Conservation (phyloP, 2,329 filamentous ascomycete species). For the Nigrograna mackinnonii region DNA sequence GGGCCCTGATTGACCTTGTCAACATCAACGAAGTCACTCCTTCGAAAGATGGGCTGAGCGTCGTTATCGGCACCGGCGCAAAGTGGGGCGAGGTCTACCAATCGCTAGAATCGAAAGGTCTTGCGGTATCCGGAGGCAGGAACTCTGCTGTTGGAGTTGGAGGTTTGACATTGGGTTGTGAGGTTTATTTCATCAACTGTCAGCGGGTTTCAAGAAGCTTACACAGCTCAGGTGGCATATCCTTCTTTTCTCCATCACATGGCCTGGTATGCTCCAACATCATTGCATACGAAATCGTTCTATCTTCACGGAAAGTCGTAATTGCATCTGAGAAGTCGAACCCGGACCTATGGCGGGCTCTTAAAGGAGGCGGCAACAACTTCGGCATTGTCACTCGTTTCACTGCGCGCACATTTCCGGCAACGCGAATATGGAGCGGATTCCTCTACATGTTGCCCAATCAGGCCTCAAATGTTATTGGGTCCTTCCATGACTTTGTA, state of each 20-base stretch:
- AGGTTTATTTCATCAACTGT: conserved; percentile 1
- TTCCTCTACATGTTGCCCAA: conserved; percentile 1
- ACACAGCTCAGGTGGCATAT: conserved; percentile 1
- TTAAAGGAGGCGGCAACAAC: conserved; percentile 1
- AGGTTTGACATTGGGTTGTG: conserved; percentile 32
- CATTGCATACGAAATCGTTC: not conserved
- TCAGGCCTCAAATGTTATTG: not conserved
- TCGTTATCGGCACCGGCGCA: conserved; percentile 19
- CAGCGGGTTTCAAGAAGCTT: too few species aligned
- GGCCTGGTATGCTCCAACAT: conserved; percentile 1
- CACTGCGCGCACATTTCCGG: conserved; percentile 1
- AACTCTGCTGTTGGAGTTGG: conserved; percentile 31
- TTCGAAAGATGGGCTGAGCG: conserved; percentile 8
- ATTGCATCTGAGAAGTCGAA: not conserved
- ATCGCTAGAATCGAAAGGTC: conserved; percentile 14
- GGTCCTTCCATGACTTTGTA: conserved; percentile 4
- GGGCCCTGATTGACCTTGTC: conserved; percentile 6
- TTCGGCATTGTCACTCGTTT: conserved; percentile 2
- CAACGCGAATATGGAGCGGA: conserved; percentile 1
- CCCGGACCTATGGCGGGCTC: conserved; percentile 1
- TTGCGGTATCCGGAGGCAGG: conserved; percentile 24
- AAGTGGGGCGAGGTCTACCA: conserved; percentile 21
- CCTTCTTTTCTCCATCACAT: conserved; percentile 1
- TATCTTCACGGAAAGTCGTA: not conserved
- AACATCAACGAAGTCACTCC: conserved; percentile 5